Evolutionary conservation across 306 rosid genomes (phyloP).

Genomic region (Fagus crenata): DNA sequence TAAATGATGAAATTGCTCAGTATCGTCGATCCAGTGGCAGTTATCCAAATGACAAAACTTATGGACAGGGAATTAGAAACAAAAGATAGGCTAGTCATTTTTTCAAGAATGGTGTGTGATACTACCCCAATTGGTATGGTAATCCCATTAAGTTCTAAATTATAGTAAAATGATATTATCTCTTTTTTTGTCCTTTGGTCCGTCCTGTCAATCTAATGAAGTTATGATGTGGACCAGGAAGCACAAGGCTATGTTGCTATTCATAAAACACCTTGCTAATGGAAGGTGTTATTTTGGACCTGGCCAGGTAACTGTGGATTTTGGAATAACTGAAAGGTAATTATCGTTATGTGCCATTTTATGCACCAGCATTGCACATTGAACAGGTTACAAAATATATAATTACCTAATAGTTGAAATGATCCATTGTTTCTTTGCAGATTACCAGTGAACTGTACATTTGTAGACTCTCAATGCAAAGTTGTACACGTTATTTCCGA

Average conservation of each 20-base stretch:
- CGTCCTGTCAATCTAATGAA: background rate
- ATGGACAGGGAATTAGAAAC: constrained; percentile 21
- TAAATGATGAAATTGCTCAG: constrained; percentile 57
- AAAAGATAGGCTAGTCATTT: constrained; percentile 22
- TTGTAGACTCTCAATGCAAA: background rate
- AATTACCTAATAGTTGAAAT: too few species aligned
- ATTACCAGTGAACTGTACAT: background rate
- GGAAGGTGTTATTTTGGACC: background rate
- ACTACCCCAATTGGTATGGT: background rate
- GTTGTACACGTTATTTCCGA: background rate
- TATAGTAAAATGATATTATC: background rate
- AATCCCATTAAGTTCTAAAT: background rate
- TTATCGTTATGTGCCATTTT: background rate
- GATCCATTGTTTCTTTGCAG: background rate
- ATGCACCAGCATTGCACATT: too few species aligned
- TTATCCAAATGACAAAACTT: constrained; percentile 36
- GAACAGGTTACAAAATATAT: too few species aligned
- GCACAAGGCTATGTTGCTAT: background rate
- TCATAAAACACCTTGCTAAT: background rate
- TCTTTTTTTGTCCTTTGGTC: background rate
- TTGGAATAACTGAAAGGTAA: background rate
- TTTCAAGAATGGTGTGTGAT: background rate
- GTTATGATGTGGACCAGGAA: background rate
- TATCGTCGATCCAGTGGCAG: constrained; percentile 48
- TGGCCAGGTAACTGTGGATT: background rate